phyloP scores from a whole-genome alignment of 768 basidiomycete genomes.

The Boletus tomentosulus region DNA sequence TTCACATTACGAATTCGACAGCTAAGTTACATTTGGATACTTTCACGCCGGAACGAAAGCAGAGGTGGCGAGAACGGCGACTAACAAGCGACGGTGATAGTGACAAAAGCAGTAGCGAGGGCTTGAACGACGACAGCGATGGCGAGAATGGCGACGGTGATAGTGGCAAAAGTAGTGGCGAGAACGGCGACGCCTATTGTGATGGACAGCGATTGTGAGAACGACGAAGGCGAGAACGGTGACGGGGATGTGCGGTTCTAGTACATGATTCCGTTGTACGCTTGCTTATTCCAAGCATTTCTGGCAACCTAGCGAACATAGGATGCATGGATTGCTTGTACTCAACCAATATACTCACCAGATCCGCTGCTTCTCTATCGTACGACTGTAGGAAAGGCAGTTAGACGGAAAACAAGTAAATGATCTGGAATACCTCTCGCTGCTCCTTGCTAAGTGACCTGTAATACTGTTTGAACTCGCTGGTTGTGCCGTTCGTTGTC shows the following conservation, averaged over 20 bases:
- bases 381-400: neutral
- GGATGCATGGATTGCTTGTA: neutral
- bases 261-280: neutral
- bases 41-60: neutral
- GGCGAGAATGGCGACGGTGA: too few species aligned
- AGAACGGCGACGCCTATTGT: neutral
- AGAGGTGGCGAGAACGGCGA: neutral
- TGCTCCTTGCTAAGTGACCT: neutral
- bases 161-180: neutral
- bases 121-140: too few species aligned
- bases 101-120: neutral
- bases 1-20: too few species aligned
- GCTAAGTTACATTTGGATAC: too few species aligned
- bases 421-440: neutral
- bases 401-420: neutral
- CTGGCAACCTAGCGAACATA: neutral
- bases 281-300: neutral
- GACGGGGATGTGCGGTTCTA: neutral
- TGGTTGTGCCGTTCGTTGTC: neutral
- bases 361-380: neutral
- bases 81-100: neutral
- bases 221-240: neutral
- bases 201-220: neutral
- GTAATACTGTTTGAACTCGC: neutral
- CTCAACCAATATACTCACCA: neutral